These are phyloP conservation scores for Penicillium verhagenii DNA, from an alignment of 495 filamentous ascomycete species.

Conservation along the genomic window DNA sequence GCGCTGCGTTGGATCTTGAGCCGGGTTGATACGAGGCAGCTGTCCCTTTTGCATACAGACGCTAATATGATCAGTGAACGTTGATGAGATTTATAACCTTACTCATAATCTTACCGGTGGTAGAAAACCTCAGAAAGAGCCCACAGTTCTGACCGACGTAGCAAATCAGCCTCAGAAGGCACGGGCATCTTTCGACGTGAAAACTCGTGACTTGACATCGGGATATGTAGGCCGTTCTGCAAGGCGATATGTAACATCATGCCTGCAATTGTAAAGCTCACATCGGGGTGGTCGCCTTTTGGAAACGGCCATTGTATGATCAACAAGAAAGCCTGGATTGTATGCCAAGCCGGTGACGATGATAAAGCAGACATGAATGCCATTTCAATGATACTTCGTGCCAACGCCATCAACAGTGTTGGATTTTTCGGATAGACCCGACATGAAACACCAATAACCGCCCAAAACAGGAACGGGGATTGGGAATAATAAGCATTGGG, in stretches of 20 bases:
- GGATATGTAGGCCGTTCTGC: constrained; percentile 51
- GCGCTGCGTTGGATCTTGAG: constrained; percentile 36
- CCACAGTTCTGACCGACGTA: constrained; percentile 44
- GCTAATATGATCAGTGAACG: constrained; percentile 11
- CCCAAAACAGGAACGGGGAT: constrained; percentile 53
- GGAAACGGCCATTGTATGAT: constrained; percentile 52
- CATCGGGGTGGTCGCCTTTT: constrained; percentile 41
- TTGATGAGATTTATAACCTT: not conserved
- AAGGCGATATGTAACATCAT: constrained; percentile 47
- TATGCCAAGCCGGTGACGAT: constrained; percentile 40
- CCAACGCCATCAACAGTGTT: constrained; percentile 39
- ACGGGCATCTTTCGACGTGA: constrained; percentile 33
- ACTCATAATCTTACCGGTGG: constrained; percentile 28
- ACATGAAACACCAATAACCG: constrained; percentile 42
- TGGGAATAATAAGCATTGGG: constrained; percentile 45
- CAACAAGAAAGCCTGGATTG: constrained; percentile 48
- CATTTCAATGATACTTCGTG: constrained; percentile 43
- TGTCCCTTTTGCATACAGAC: constrained; percentile 42
- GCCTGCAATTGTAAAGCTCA: constrained; percentile 41
- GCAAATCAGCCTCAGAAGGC: constrained; percentile 36
- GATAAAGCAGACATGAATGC: constrained; percentile 41
- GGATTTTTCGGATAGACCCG: constrained; percentile 41
- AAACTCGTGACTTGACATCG: constrained; percentile 50
- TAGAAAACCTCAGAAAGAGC: constrained; percentile 42
- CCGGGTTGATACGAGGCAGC: constrained; percentile 31